A percentile compares a stretch with the other conserved stretches of the same genome.
Conservation (phyloP, 805 yeast species). For the Candida hispaniensis region DNA sequence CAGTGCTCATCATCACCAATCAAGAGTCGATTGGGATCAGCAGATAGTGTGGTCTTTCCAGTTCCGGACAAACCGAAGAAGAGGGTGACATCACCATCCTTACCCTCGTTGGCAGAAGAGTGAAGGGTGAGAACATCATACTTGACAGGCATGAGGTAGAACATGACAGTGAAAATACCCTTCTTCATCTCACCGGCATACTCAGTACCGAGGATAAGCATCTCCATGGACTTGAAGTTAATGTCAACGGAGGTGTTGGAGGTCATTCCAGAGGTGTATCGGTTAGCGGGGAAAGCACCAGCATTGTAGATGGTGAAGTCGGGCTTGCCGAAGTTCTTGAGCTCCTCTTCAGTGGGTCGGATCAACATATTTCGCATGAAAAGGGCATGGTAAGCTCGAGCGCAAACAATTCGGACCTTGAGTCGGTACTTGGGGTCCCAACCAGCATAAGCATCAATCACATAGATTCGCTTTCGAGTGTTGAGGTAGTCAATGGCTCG, state of each 20-base stretch:
- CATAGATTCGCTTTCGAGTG: slow-evolving; percentile 88
- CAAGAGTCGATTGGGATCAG: slow-evolving; percentile 85
- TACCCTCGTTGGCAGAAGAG: slow-evolving; percentile 91
- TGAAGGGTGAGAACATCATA: slow-evolving; percentile 87
- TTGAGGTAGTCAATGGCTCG: slow-evolving; percentile 95
- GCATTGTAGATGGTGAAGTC: slow-evolving; percentile 98
- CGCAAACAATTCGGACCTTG: slow-evolving; percentile 91
- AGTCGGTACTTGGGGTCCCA: slow-evolving; percentile 98
- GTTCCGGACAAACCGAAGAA: slow-evolving; percentile 97
- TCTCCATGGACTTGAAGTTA: slow-evolving; percentile 95
- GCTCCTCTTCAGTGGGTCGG: slow-evolving; percentile 85
- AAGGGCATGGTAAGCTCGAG: slow-evolving; percentile 96
- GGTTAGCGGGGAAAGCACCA: slow-evolving; percentile 97
- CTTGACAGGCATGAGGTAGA: slow-evolving; percentile 93
- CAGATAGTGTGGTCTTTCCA: slow-evolving; percentile 94
- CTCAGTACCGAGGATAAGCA: slow-evolving; percentile 97
- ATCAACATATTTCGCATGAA: slow-evolving; percentile 98
- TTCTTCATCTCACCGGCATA: slow-evolving; percentile 99
- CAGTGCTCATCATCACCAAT: slow-evolving; percentile 99
- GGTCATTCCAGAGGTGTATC: slow-evolving; percentile 94
- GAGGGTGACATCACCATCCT: slow-evolving; percentile 76
- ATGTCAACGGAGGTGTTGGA: slow-evolving; percentile 92
- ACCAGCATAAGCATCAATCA: slow-evolving; percentile 95
- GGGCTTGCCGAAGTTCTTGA: slow-evolving; percentile 86
- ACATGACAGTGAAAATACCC: slow-evolving; percentile 98